These are phyloP conservation scores for Sonneratia alba DNA, from an alignment of 345 rosid species.

Conservation along the genomic window DNA sequence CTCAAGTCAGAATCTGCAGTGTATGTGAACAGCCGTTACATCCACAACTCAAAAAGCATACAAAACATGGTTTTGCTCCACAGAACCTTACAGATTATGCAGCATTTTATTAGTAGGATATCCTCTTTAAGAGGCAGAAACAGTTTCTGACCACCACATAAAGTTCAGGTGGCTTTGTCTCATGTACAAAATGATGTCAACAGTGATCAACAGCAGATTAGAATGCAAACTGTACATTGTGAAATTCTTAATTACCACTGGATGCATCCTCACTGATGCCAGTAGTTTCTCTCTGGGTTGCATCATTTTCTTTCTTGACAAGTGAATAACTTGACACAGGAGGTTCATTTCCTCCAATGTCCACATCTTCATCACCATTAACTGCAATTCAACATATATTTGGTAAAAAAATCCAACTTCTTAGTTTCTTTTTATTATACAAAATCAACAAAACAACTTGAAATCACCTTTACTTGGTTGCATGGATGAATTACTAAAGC, in stretches of 20 bases:
- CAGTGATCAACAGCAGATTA: background rate
- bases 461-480: constrained; percentile 60
- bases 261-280: constrained; percentile 33
- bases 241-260: constrained; percentile 33
- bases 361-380: constrained; percentile 74
- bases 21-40: background rate
- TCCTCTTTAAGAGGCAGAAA: background rate
- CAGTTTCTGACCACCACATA: background rate
- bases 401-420: background rate
- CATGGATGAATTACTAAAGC: constrained; percentile 67
- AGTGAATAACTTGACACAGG: constrained; percentile 50
- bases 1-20: constrained; percentile 44
- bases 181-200: background rate
- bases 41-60: background rate
- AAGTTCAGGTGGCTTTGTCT: background rate
- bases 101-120: background rate
- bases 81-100: background rate
- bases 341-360: constrained; percentile 75
- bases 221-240: background rate
- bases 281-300: constrained; percentile 18
- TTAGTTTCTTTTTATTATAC: background rate
- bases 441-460: background rate
- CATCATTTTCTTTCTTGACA: constrained; percentile 36
- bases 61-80: background rate
- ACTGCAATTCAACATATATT: constrained; percentile 31